Evolutionary conservation across 371 early-diverging fungal genomes (phyloP), one percentile per base, ranked within the genome.

Genomic region (Mortierella sp.): DNA sequence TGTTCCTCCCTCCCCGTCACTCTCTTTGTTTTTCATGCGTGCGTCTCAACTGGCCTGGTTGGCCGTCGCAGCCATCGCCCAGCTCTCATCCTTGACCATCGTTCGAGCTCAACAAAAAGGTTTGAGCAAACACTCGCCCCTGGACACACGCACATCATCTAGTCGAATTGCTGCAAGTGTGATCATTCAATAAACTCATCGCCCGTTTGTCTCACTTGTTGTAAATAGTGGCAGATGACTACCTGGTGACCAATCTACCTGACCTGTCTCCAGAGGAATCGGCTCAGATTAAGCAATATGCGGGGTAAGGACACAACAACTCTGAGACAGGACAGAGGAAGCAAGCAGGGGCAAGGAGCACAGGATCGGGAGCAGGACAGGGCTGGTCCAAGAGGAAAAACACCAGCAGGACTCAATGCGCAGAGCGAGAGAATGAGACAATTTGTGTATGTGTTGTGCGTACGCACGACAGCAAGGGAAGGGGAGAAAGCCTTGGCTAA

Each of bases 251-350:
- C 5, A 73, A 77, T 14, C 66, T 93, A 14, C 93, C 92, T 43
- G 91, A 88, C 40, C 73, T 92, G 37, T 69, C 76, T 13, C 41
- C 70, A 26, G 82, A 87, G 65, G 77, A 83, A 9, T 67, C 77
- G 4, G 79, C 87, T 7, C 69, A 77, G 14, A 82, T 89, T 67
- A 86, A 73, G 39, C 92, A 92, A 87, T 91, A 92, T 86, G 91
- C 93, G 37, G 93, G 93, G 92, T 92, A 87, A 75, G 39, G 8
- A 48, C 48, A 48, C 19, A 19, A n/a, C 48, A 16, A 48, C 7
- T 39, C 22, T 19, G 61, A 34, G 9, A 31, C 8, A 34, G 19
- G 39, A n/a, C n/a, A n/a, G n/a, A n/a, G n/a, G n/a, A n/a, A n/a
- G 22, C 16, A 50, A 34, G 34, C 39, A 61, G 37, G 55, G 29